Evolutionary conservation across 2,329 filamentous ascomycete species (phyloP).

Genomic region (Akanthomyces dipterigenus): DNA sequence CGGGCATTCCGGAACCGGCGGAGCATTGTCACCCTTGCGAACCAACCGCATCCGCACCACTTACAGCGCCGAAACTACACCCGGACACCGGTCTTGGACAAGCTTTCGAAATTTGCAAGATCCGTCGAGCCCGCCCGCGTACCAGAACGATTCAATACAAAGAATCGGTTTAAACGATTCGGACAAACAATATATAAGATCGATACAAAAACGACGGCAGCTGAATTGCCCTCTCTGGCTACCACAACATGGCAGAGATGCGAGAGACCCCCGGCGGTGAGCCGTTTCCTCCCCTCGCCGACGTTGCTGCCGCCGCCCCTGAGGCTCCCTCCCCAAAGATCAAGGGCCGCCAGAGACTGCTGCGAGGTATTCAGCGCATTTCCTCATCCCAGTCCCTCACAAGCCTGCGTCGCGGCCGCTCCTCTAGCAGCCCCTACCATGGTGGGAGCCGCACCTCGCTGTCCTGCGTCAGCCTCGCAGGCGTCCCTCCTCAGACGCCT

Average conservation of each 20-base stretch:
- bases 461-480: constrained; percentile 49
- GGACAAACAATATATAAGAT: not conserved
- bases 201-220: not conserved
- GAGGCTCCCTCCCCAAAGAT: constrained; percentile 38
- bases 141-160: not conserved
- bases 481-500: constrained; percentile 24
- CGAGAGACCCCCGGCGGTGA: constrained; percentile 19
- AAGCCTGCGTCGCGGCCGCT: constrained; percentile 55
- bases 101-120: not conserved
- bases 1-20: constrained; percentile 2
- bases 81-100: not conserved
- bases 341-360: constrained; percentile 62
- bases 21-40: not conserved
- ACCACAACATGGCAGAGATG: constrained; percentile 15
- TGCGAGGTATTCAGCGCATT: constrained; percentile 72
- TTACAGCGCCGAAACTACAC: not conserved
- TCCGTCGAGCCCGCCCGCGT: not conserved
- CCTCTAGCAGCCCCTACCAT: constrained; percentile 60
- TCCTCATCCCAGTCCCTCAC: constrained; percentile 71
- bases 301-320: constrained; percentile 18
- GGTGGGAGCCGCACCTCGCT: constrained; percentile 39
- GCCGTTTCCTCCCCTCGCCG: constrained; percentile 12
- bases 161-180: not conserved
- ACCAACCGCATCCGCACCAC: not conserved
- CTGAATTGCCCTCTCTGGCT: not conserved